Conservation (phyloP, 495 filamentous ascomycete species). For the Penicillium cataractarum region DNA sequence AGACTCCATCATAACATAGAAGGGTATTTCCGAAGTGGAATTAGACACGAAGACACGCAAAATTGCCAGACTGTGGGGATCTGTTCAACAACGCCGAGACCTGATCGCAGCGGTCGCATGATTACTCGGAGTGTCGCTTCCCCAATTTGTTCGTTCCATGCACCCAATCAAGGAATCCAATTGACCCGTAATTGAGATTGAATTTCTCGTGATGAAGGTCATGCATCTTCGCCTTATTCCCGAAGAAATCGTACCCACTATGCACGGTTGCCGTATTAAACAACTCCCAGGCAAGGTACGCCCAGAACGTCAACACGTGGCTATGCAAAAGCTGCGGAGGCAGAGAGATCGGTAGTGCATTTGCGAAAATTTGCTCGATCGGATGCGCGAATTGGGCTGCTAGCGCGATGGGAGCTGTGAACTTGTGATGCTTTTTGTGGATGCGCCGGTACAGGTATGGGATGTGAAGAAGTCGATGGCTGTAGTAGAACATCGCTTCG, state of each 20-base stretch:
- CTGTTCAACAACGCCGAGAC: not conserved
- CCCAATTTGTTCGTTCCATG: constrained; percentile 40
- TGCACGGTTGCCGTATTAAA: constrained; percentile 56
- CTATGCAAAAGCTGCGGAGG: constrained; percentile 50
- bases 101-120: not conserved
- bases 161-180: constrained; percentile 41
- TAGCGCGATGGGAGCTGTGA: constrained; percentile 61
- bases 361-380: constrained; percentile 58
- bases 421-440: constrained; percentile 62
- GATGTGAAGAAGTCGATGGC: constrained; percentile 58
- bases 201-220: constrained; percentile 55
- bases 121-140: constrained; percentile 26
- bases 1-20: not conserved
- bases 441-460: constrained; percentile 52
- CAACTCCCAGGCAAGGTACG: constrained; percentile 48
- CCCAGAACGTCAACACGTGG: constrained; percentile 57
- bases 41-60: not conserved
- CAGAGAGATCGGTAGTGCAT: constrained; percentile 55
- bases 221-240: constrained; percentile 49
- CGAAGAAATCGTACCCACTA: constrained; percentile 58
- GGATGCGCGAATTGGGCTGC: constrained; percentile 63
- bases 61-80: not conserved
- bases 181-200: constrained; percentile 40
- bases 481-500: constrained; percentile 60
- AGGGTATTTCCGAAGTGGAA: not conserved